phyloP scores from a whole-genome alignment of 1,284 basidiomycete genomes.

The Boletus sp. region DNA sequence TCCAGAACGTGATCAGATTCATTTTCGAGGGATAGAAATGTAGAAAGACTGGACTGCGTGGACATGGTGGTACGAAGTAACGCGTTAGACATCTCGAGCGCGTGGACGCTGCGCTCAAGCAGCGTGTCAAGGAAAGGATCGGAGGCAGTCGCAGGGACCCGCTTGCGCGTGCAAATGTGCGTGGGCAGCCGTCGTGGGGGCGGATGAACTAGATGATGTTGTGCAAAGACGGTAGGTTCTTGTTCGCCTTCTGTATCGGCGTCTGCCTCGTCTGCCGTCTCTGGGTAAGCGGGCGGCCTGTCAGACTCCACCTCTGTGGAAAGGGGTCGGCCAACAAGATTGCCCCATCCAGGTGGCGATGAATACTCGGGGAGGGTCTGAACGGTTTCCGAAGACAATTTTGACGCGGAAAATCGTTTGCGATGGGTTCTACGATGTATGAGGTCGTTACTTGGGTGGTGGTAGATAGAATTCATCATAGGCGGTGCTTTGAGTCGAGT shows the following conservation, averaged over 20 bases:
- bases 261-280: slow-evolving; percentile 72
- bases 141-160: slow-evolving; percentile 12
- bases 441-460: slow-evolving; percentile 16
- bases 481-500: slow-evolving; percentile 1
- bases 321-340: slow-evolving; percentile 1
- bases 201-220: slow-evolving; percentile 25
- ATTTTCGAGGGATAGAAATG: slow-evolving; percentile 39
- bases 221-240: slow-evolving; percentile 27
- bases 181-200: slow-evolving; percentile 13
- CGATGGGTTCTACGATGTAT: slow-evolving; percentile 41
- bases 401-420: slow-evolving; percentile 53
- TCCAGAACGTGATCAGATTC: slow-evolving; percentile 42
- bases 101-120: slow-evolving; percentile 73
- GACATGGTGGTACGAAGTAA: slow-evolving; percentile 69
- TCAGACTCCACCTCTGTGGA: slow-evolving; percentile 40
- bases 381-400: slow-evolving; percentile 66
- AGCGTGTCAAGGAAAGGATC: slow-evolving; percentile 66
- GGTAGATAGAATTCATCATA: slow-evolving; percentile 16
- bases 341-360: slow-evolving; percentile 34
- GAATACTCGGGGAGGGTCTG: slow-evolving; percentile 65
- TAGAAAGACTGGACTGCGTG: slow-evolving; percentile 58
- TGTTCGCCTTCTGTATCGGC: slow-evolving; percentile 51
- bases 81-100: slow-evolving; percentile 76
- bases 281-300: slow-evolving; percentile 68
- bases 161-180: slow-evolving; percentile 25